Conservation (phyloP, 768 basidiomycete species). For the Leccinum obscurum region DNA sequence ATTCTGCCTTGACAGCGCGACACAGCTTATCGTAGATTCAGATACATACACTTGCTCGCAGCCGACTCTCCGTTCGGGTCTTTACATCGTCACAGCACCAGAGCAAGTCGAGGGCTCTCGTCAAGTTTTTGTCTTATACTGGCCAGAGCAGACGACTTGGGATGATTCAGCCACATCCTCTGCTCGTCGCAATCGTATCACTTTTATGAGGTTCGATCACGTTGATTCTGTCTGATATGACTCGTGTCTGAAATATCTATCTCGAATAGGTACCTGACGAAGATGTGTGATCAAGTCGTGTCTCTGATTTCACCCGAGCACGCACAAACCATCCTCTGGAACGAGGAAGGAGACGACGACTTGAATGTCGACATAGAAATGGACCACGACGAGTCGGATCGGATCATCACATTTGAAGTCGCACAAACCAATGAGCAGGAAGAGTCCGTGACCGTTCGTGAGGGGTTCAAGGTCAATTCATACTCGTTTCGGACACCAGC, state of each 20-base stretch:
- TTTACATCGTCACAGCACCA: constrained; percentile 19
- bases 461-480: constrained; percentile 47
- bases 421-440: constrained; percentile 55
- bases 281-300: constrained; percentile 55
- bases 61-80: constrained; percentile 24
- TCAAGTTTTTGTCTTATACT: constrained; percentile 45
- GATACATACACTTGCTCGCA: constrained; percentile 6
- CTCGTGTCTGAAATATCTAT: background rate
- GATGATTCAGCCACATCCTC: constrained; percentile 45
- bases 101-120: constrained; percentile 7
- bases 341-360: constrained; percentile 35
- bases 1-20: constrained; percentile 1
- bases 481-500: background rate
- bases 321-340: constrained; percentile 45
- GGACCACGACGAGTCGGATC: constrained; percentile 42
- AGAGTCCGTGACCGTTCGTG: constrained; percentile 43
- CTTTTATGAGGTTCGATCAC: constrained; percentile 55
- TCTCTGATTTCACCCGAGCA: constrained; percentile 52
- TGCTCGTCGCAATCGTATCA: constrained; percentile 52
- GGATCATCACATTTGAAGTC: constrained; percentile 55
- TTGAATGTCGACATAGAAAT: constrained; percentile 24
- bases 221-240: background rate
- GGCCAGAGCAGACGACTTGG: constrained; percentile 55
- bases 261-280: constrained; percentile 51
- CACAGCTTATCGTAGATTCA: constrained; percentile 15